Evolutionary conservation across 441 rosid genomes (phyloP).

Genomic region (Monsonia emarginata): DNA sequence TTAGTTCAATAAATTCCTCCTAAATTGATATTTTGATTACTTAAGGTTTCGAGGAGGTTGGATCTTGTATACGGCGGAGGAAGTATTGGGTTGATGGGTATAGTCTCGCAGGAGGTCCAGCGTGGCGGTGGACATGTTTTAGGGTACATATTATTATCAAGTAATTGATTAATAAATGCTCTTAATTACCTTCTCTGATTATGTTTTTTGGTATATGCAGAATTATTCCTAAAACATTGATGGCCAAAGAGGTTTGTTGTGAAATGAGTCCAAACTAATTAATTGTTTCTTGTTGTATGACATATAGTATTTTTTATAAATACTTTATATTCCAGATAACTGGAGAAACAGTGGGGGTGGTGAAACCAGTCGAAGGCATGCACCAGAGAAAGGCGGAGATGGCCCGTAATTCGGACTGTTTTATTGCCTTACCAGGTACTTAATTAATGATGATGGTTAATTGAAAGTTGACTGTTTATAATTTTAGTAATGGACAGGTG

Average conservation of each 20-base stretch:
- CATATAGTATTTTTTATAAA: neutral
- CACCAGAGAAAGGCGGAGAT: constrained; percentile 62
- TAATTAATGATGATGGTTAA: neutral
- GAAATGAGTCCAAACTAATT: neutral
- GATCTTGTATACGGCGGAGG: constrained; percentile 65
- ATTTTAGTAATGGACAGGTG: constrained; percentile 26
- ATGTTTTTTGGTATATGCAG: constrained; percentile 25
- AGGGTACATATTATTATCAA: constrained; percentile 30
- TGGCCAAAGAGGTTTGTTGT: constrained; percentile 42
- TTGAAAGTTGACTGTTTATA: neutral
- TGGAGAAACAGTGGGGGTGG: constrained; percentile 54
- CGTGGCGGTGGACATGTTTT: constrained; percentile 52
- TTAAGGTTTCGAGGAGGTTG: constrained; percentile 40
- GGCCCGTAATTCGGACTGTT: constrained; percentile 51
- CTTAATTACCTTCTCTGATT: neutral
- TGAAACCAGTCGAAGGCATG: constrained; percentile 48
- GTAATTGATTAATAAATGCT: neutral
- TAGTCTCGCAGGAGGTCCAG: constrained; percentile 51
- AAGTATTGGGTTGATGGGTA: constrained; percentile 56
- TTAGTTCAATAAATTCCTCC: neutral
- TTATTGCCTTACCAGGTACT: constrained; percentile 50
- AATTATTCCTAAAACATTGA: constrained; percentile 47
- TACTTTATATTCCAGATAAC: constrained; percentile 33
- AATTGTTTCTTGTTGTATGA: constrained; percentile 18
- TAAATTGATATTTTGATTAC: neutral